A percentile compares a stretch with the other conserved stretches of the same genome.
phyloP scores from a whole-genome alignment of 2,329 filamentous ascomycete genomes.

The Diaporthe sp. region DNA sequence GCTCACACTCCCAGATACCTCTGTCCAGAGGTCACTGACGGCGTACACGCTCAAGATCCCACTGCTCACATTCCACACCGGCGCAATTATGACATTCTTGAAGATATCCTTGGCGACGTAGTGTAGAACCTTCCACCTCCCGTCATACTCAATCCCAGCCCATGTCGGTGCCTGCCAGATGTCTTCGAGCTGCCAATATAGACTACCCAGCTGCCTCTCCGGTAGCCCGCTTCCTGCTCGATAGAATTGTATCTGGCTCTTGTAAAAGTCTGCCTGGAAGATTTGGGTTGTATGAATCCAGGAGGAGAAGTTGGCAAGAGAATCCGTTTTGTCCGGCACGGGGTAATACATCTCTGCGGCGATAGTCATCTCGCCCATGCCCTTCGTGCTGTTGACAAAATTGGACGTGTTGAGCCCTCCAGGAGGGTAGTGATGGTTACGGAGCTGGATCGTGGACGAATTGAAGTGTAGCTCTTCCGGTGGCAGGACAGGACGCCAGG shows the following conservation, averaged over 20 bases:
- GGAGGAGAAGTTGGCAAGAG: constrained; percentile 69
- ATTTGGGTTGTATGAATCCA: constrained; percentile 74
- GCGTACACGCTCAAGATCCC: constrained; percentile 66
- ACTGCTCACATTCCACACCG: constrained; percentile 64
- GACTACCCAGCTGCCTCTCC: constrained; percentile 68
- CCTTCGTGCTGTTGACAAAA: constrained; percentile 55
- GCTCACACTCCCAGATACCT: constrained; percentile 58
- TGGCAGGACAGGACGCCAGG: constrained; percentile 66
- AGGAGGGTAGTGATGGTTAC: constrained; percentile 71
- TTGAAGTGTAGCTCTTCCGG: constrained; percentile 68
- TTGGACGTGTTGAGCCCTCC: constrained; percentile 61
- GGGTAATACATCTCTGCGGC: constrained; percentile 70
- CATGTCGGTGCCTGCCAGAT: constrained; percentile 75
- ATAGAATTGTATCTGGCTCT: constrained; percentile 71
- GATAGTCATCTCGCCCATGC: constrained; percentile 70
- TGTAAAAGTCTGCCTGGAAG: constrained; percentile 75
- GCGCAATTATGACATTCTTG: constrained; percentile 68
- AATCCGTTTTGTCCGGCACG: constrained; percentile 63
- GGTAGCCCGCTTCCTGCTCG: constrained; percentile 68
- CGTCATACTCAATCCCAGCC: constrained; percentile 73
- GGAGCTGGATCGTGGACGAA: constrained; percentile 64
- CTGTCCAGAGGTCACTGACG: constrained; percentile 68
- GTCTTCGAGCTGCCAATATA: constrained; percentile 77
- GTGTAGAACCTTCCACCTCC: constrained; percentile 73
- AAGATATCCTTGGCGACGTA: constrained; percentile 70